Evolutionary conservation across 2,329 filamentous ascomycete genomes (phyloP), one percentile per base, ranked within the genome.

Genomic region (Plectosphaerella plurivora): DNA sequence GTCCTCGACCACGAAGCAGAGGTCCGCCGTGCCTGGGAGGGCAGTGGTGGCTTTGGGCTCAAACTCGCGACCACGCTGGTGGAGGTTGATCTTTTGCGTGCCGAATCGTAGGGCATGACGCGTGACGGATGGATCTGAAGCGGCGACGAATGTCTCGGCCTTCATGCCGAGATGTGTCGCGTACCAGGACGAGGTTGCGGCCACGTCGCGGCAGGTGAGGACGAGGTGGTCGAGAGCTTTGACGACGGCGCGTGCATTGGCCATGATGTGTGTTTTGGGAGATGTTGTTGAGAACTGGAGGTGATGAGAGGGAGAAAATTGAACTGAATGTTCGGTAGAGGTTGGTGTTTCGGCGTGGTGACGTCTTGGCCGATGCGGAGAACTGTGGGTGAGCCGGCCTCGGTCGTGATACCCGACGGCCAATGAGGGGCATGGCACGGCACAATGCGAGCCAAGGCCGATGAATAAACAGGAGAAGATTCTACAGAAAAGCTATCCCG

Each of bases 61-160:
- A 57, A 84, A 84, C 54, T 85, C 81, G 14, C 72, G 73, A 7
- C 81, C 81, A 11, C 69, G 67, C 56, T 81, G 71, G 59, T 86
- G 82, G 3, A 86, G 72, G 54, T 86, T 86, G 53, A 86, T 79
- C 64, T 86, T 86, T 55, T 83, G 79, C 1, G 57, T 60, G 35
- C 81, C 83, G 57, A 85, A 86, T 5, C 72, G 65, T 15, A 86
- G 70, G 0, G 81, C 79, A 53, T 79, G 73, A 12, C 82, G 74
- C 22, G 60, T 63, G 35, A 60, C 61, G 2, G 70, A 63, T 14
- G 68, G 56, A 15, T 64, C 69, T 6, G 66, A 56, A 11, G 69
- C 59, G 0, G 77, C 74, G 0, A 68, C 61, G 59, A 84, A 84
- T 1, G 69, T 69, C 56, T 79, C 74, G 28, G 76, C 69, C 48